phyloP scores from a whole-genome alignment of 495 filamentous ascomycete genomes.

The Lasiosphaeria ovina region DNA sequence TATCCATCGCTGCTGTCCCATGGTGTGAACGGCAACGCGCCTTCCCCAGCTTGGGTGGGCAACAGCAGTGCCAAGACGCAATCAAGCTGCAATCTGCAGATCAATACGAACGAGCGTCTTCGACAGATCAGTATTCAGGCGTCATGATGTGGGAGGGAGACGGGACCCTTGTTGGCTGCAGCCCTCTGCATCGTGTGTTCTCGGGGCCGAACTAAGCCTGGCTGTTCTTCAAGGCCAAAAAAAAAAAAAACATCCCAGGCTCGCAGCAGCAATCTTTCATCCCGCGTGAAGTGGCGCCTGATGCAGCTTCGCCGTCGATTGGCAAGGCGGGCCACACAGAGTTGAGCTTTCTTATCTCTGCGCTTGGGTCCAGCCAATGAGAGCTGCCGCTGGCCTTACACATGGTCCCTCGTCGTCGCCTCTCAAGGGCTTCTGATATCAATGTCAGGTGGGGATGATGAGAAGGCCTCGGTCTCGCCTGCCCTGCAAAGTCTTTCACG shows the following conservation, averaged over 20 bases:
- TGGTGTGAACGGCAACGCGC: neutral
- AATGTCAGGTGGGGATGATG: constrained; percentile 4
- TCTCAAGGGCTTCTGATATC: constrained; percentile 21
- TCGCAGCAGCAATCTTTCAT: constrained; percentile 15
- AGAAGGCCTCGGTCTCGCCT: neutral
- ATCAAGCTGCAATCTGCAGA: neutral
- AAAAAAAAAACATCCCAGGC: neutral
- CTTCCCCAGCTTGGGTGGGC: neutral
- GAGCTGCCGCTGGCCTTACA: constrained; percentile 1
- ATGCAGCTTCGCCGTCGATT: constrained; percentile 17
- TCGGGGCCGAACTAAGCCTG: no score
- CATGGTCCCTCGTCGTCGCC: constrained; percentile 14
- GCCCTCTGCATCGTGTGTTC: no score
- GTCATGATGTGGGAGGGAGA: neutral
- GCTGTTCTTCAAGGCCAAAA: neutral
- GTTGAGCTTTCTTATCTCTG: constrained; percentile 26
- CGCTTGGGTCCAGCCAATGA: constrained; percentile 23
- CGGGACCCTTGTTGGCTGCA: neutral
- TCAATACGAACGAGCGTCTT: neutral
- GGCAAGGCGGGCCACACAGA: constrained; percentile 26
- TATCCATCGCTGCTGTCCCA: neutral
- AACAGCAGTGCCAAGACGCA: neutral
- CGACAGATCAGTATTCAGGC: neutral
- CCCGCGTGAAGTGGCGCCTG: constrained; percentile 27
- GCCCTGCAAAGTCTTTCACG: neutral